Base-by-base conservation (phyloP, 768 basidiomycete genomes). In the Phaeolepiota aurea region DNA sequence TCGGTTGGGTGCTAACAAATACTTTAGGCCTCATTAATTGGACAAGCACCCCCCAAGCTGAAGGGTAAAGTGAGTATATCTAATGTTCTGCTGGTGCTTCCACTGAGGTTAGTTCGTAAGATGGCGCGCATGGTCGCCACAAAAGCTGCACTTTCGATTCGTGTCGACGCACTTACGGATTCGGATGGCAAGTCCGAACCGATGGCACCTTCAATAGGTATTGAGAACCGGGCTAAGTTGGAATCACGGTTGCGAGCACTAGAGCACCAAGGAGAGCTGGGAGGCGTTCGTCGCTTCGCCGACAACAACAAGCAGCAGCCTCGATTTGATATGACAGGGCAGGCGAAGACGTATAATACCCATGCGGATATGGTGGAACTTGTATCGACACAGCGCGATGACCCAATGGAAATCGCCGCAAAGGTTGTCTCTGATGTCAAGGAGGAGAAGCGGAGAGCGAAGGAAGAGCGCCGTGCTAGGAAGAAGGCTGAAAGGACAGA, bases 51-150 rank as follows among this genome's bases (percentile, higher is more conserved):
- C 31, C 90, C 90, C 44, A 97, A 97, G 66, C 76, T 97, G 49
- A 99, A 98, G 73, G 94, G 94, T 53, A 99, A 97, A 70, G 86
- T 82, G 36, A 52, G 69, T 45, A 31, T 13, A 9, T 15, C 5
- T n/a, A 9, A 31, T 20, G 10, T 10, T 12, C 14, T 31, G 25
- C 13, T 14, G 10, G n/a, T 5, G 18, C 7, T 40, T 20, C 38
- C 40, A 4, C 51, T n/a, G n/a, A n/a, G n/a, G n/a, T n/a, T n/a
- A n/a, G n/a, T n/a, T n/a, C n/a, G n/a, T n/a, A n/a, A 87, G 83
- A 98, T 98, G 96, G 96, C 96, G 15, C 88, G 96, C 54, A 99
- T 99, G 96, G 91, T 98, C 20, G 93, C 96, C 37, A 98, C 96
- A 36, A 99, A 99, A 71, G 82, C 94, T 3, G 88, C 96, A 1